These are phyloP conservation scores for Aspergillus hortae DNA, from an alignment of 2,329 filamentous ascomycete species.

Conservation along the genomic window DNA sequence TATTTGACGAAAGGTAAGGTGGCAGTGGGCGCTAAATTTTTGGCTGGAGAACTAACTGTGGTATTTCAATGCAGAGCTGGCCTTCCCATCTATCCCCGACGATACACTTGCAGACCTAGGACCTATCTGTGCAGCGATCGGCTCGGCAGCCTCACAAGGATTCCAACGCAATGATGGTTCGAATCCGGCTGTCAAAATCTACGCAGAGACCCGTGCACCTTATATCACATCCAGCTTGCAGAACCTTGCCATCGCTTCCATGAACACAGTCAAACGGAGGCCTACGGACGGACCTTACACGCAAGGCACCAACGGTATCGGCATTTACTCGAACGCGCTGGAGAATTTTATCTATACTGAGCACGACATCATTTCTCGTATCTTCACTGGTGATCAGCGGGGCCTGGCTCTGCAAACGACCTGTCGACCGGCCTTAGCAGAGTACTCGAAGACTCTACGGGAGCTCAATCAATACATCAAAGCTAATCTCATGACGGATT, in stretches of 20 bases:
- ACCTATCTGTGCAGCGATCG: conserved; percentile 75
- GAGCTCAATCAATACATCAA: conserved; percentile 91
- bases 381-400: conserved; percentile 86
- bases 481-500: conserved; percentile 80
- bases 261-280: conserved; percentile 76
- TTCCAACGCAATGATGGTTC: conserved; percentile 54
- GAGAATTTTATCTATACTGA: conserved; percentile 85
- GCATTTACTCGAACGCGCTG: conserved; percentile 81
- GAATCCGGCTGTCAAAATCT: conserved; percentile 73
- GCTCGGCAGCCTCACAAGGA: conserved; percentile 55
- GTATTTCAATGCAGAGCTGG: conserved; percentile 46
- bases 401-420: conserved; percentile 73
- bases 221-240: conserved; percentile 80
- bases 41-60: neutral
- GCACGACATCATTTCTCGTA: conserved; percentile 82
- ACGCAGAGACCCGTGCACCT: conserved; percentile 78
- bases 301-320: conserved; percentile 84
- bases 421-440: conserved; percentile 71
- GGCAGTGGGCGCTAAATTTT: neutral
- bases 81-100: conserved; percentile 76
- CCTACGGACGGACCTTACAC: conserved; percentile 77
- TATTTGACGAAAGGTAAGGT: conserved; percentile 76
- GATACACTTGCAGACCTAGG: conserved; percentile 73
- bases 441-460: conserved; percentile 79
- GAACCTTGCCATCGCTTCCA: conserved; percentile 81